Evolutionary conservation across 139 green algal species (phyloP).

Genomic region (Ettlia oleoabundans): DNA sequence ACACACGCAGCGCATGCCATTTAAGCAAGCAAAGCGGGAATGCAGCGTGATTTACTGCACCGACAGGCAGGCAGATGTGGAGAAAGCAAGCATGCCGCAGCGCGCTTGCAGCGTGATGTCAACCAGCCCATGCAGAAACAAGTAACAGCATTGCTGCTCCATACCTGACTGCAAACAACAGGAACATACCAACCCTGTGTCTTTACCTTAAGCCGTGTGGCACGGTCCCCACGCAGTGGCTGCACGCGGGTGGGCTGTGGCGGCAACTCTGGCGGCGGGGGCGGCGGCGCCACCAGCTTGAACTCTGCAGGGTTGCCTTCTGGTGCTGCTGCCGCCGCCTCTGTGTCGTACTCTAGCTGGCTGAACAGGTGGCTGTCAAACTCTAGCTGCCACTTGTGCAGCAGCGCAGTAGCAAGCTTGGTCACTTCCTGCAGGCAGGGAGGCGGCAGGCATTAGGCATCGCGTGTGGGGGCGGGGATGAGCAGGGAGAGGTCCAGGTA

Average conservation of each 20-base stretch:
- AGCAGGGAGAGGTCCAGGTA: too few species aligned
- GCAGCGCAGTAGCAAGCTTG: constrained; percentile 5
- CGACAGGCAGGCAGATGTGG: too few species aligned
- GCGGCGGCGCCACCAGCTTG: constrained; percentile 28
- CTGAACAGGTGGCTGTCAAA: constrained; percentile 13
- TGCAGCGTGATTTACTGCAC: too few species aligned
- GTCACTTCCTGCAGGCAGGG: constrained; percentile 25
- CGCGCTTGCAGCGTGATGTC: too few species aligned
- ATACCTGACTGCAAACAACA: background rate
- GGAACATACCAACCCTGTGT: too few species aligned
- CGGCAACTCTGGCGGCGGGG: constrained; percentile 4
- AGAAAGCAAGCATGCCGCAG: too few species aligned
- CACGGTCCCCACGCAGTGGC: constrained; percentile 14
- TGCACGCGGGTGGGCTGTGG: constrained; percentile 12
- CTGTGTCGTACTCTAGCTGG: constrained; percentile 7
- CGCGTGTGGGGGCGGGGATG: too few species aligned
- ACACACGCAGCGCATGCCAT: too few species aligned
- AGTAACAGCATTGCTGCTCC: background rate
- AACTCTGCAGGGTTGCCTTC: constrained; percentile 24
- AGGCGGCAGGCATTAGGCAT: too few species aligned
- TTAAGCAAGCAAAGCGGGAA: too few species aligned
- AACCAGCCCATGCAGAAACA: too few species aligned
- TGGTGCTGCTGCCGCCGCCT: constrained; percentile 13
- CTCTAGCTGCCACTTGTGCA: constrained; percentile 12
- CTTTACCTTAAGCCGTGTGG: constrained; percentile 7